A percentile compares a stretch with the other conserved stretches of the same genome.
Evolutionary conservation across 306 rosid genomes (phyloP).

Genomic region (Vachellia pachyceras): DNA sequence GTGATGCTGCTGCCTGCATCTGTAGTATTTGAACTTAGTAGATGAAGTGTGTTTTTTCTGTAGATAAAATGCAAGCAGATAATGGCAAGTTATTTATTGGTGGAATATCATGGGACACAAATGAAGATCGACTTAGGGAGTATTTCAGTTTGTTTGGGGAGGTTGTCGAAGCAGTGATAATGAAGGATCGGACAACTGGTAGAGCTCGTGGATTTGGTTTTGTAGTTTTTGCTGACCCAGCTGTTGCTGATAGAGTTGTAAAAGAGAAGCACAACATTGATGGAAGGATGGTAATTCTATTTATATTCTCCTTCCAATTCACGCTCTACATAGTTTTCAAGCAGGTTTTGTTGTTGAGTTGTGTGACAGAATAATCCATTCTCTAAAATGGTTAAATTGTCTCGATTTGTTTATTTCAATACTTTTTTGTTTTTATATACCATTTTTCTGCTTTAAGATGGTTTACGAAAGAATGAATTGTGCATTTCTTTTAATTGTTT

Average conservation of each 20-base stretch:
- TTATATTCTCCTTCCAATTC: conserved; percentile 25
- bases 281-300: conserved; percentile 87
- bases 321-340: conserved; percentile 37
- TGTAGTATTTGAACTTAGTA: conserved; percentile 44
- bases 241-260: conserved; percentile 76
- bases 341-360: conserved; percentile 38
- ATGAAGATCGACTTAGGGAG: conserved; percentile 95
- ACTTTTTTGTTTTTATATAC: background rate
- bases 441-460: conserved; percentile 22
- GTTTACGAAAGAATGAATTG: conserved; percentile 21
- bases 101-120: conserved; percentile 99
- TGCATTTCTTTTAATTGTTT: background rate
- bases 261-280: conserved; percentile 96
- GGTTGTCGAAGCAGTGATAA: conserved; percentile 95
- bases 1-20: conserved; percentile 50
- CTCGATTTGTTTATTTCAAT: conserved; percentile 12
- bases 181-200: conserved; percentile 99
- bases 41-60: conserved; percentile 48
- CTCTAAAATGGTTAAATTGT: conserved; percentile 5
- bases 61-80: conserved; percentile 96
- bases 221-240: conserved; percentile 84
- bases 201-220: conserved; percentile 99
- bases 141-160: conserved; percentile 87
- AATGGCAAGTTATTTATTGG: conserved; percentile 93
- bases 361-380: conserved; percentile 16